Conservation (phyloP, 2,329 filamentous ascomycete species). For the Lanzia echinophila region DNA sequence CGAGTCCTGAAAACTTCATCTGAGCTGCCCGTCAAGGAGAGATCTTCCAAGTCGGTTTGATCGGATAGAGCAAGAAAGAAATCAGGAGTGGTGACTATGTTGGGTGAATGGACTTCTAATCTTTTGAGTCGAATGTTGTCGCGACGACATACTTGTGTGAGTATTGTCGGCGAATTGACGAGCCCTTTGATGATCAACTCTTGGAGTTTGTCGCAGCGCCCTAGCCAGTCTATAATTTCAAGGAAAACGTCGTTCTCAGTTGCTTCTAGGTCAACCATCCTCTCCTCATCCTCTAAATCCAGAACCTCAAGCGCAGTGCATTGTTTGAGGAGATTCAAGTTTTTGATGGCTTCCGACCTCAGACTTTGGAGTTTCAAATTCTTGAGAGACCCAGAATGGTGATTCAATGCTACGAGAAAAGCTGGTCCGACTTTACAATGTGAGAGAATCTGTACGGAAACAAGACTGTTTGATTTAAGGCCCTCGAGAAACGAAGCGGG, state of each 20-base stretch:
- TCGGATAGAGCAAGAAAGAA: conserved; percentile 47
- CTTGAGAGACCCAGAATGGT: conserved; percentile 48
- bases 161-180: conserved; percentile 44
- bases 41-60: conserved; percentile 41
- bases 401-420: conserved; percentile 47
- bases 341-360: conserved; percentile 41
- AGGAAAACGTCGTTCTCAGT: conserved; percentile 46
- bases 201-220: conserved; percentile 43
- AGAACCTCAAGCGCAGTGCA: conserved; percentile 44
- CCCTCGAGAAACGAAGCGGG: conserved; percentile 52
- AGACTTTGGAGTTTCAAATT: conserved; percentile 44
- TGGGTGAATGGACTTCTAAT: conserved; percentile 44
- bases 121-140: conserved; percentile 40
- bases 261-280: conserved; percentile 40
- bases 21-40: conserved; percentile 41
- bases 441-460: conserved; percentile 52
- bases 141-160: conserved; percentile 42
- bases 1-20: conserved; percentile 36
- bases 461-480: conserved; percentile 50
- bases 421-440: conserved; percentile 46
- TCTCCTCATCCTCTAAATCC: conserved; percentile 38
- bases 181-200: conserved; percentile 46
- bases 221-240: conserved; percentile 47
- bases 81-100: conserved; percentile 39
- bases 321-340: conserved; percentile 40